Evolutionary conservation across 192 early-diverging fungal genomes (phyloP).

Genomic region (Coemansia brasiliensis): DNA sequence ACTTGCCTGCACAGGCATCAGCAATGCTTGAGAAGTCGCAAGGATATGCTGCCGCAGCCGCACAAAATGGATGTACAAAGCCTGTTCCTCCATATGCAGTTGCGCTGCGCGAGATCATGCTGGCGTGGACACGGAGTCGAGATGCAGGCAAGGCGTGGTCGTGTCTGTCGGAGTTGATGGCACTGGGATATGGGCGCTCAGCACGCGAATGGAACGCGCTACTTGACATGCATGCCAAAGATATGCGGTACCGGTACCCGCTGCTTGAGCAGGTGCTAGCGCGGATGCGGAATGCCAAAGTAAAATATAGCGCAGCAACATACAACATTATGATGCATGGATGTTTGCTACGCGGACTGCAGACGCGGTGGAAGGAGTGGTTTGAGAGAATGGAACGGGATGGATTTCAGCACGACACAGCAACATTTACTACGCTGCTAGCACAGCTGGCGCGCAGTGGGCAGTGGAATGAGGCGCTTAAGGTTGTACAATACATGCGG

Average conservation of each 20-base stretch:
- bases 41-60: background rate
- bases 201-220: constrained; percentile 42
- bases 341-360: constrained; percentile 28
- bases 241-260: constrained; percentile 34
- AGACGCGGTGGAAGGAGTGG: constrained; percentile 30
- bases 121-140: constrained; percentile 32
- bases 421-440: constrained; percentile 23
- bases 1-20: constrained; percentile 24
- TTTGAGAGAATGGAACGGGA: constrained; percentile 20
- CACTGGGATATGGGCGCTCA: constrained; percentile 15
- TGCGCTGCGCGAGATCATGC: constrained; percentile 24
- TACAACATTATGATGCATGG: constrained; percentile 45
- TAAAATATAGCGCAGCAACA: constrained; percentile 18
- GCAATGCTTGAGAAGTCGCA: constrained; percentile 5
- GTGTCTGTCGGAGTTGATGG: constrained; percentile 15
- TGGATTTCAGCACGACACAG: constrained; percentile 9
- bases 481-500: constrained; percentile 21
- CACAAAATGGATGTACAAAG: background rate
- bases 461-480: constrained; percentile 34
- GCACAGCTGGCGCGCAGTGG: constrained; percentile 25
- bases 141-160: constrained; percentile 25
- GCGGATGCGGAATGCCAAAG: constrained; percentile 27
- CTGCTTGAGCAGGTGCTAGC: constrained; percentile 25
- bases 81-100: constrained; percentile 12
- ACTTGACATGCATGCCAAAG: constrained; percentile 36